phyloP scores from a whole-genome alignment of 2,329 filamentous ascomycete species.

The Colletotrichum godetiae region DNA sequence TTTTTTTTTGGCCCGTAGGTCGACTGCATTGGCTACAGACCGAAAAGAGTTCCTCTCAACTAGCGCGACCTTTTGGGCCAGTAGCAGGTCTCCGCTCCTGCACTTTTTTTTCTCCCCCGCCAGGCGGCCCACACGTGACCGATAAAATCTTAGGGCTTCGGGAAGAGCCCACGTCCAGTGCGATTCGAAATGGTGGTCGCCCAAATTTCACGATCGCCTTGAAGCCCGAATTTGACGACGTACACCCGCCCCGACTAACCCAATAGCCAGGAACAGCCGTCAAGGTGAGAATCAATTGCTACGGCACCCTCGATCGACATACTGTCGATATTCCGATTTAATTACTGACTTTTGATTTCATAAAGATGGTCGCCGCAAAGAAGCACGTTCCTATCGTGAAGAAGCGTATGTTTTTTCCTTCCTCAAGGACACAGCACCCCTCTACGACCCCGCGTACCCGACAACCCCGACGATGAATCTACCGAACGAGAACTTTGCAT shows the following conservation, averaged over 20 bases:
- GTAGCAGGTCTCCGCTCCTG: not conserved
- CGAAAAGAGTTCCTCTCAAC: not conserved
- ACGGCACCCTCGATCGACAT: conserved; percentile 23
- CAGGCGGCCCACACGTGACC: conserved; percentile 18
- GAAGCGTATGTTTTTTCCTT: conserved; percentile 85
- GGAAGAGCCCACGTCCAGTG: not conserved
- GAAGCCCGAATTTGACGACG: conserved; percentile 23
- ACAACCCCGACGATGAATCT: conserved; percentile 5
- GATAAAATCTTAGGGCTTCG: conserved; percentile 2
- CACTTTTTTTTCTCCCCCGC: not conserved
- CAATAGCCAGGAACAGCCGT: conserved; percentile 52
- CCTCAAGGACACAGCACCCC: conserved; percentile 15
- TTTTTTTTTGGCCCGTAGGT: not conserved
- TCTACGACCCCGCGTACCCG: conserved; percentile 26
- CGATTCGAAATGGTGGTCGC: not conserved
- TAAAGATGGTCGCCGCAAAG: conserved; percentile 97
- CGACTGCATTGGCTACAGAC: not conserved
- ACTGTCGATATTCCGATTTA: conserved; percentile 13
- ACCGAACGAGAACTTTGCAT: conserved; percentile 22
- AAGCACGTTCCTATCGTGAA: conserved; percentile 99
- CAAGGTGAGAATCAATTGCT: conserved; percentile 49
- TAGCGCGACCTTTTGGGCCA: not conserved
- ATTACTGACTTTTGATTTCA: conserved; percentile 46
- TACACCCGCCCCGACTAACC: conserved; percentile 39
- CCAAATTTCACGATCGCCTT: not conserved